Percentiles rank a stretch among this genome's conserved stretches.
Evolutionary conservation across 805 yeast species (phyloP).

Genomic region (Blastobotrys americana): DNA sequence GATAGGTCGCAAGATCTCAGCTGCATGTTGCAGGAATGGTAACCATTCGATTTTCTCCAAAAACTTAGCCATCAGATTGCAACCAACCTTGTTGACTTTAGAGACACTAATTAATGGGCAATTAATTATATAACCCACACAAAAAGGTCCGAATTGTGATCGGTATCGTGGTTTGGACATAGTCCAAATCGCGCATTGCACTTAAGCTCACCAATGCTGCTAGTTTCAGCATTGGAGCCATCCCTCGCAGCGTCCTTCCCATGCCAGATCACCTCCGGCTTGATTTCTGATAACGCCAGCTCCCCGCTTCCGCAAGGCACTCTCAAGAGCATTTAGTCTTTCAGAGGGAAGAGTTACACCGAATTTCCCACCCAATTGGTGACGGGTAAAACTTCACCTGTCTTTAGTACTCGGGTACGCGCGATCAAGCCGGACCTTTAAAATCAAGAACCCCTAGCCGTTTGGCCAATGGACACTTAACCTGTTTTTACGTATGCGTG

Average conservation of each 20-base stretch:
- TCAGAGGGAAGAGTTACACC: slow-evolving; percentile 50
- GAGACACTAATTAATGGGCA: too few relatives aligned
- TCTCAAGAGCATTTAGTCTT: slow-evolving; percentile 43
- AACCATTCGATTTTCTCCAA: too few relatives aligned
- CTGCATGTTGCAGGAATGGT: too few relatives aligned
- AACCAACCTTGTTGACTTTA: too few relatives aligned
- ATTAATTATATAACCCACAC: neutral
- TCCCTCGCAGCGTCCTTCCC: slow-evolving; percentile 5
- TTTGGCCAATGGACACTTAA: too few relatives aligned
- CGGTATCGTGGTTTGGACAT: slow-evolving; percentile 4
- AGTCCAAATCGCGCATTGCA: slow-evolving; percentile 5
- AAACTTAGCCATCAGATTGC: too few relatives aligned
- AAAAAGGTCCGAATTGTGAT: slow-evolving; percentile 1
- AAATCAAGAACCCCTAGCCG: neutral
- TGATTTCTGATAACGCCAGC: neutral
- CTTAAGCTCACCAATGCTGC: too few relatives aligned
- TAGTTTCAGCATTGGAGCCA: too few relatives aligned
- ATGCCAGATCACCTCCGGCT: neutral
- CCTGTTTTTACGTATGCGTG: too few relatives aligned
- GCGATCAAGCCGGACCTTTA: slow-evolving; percentile 4
- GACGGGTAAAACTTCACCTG: neutral
- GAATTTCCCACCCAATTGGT: slow-evolving; percentile 50
- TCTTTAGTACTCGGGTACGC: slow-evolving; percentile 29
- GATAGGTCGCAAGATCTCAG: too few relatives aligned
- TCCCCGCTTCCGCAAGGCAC: slow-evolving; percentile 30